Evolutionary conservation across 805 yeast species (phyloP).

Genomic region (Dipodascus albidus): DNA sequence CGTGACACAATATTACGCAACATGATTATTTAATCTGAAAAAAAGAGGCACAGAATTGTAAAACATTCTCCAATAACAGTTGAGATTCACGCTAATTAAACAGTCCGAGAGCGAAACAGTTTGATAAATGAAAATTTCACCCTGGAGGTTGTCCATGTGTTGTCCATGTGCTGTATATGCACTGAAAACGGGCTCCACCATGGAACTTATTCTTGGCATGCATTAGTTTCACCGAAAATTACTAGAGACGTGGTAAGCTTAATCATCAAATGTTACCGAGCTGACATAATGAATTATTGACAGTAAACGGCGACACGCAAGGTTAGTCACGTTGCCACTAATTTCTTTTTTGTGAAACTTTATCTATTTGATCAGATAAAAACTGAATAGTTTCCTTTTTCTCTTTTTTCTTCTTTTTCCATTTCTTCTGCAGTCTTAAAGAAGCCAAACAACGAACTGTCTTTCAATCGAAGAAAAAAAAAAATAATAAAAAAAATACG

Average conservation of each 20-base stretch:
- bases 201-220: not conserved
- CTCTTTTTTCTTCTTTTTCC: not conserved
- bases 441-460: not conserved
- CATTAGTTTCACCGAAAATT: not conserved
- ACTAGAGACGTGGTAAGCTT: too few species aligned
- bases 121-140: not conserved
- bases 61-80: too few species aligned
- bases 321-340: not conserved
- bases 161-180: not conserved
- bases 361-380: not conserved
- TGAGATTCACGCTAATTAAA: not conserved
- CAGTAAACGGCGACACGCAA: not conserved
- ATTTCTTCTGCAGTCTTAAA: not conserved
- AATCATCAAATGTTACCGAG: too few species aligned
- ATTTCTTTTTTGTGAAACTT: not conserved
- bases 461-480: not conserved
- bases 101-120: not conserved
- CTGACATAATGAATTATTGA: too few species aligned
- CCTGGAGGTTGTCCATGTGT: not conserved
- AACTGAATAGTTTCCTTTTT: not conserved
- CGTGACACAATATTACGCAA: too few species aligned
- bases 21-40: too few species aligned
- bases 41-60: too few species aligned
- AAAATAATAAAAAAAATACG: not conserved
- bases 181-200: not conserved